A percentile compares a stretch with the other conserved stretches of the same genome.
phyloP scores from a whole-genome alignment of 208 protist species.

The Leishmania braziliensis region DNA sequence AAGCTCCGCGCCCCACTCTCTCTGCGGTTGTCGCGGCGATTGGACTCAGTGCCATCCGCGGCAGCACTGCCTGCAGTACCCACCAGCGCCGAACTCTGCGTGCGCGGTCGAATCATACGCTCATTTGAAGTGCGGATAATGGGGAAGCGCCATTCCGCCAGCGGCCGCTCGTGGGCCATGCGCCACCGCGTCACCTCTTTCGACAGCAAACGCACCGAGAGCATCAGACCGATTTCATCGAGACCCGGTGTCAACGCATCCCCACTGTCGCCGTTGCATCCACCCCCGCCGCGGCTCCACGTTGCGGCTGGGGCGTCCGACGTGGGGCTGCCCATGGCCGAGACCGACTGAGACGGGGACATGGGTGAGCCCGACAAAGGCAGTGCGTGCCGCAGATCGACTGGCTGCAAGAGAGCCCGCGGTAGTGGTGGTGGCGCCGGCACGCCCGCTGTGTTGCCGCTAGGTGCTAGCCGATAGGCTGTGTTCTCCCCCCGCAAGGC shows the following conservation, averaged over 20 bases:
- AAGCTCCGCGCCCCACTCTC: not conserved
- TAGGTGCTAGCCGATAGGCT: not conserved
- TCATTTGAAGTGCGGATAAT: slow-evolving; percentile 39
- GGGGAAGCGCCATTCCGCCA: slow-evolving; percentile 44
- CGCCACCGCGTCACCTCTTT: slow-evolving; percentile 35
- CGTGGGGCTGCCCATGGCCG: slow-evolving; percentile 20
- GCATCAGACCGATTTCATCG: slow-evolving; percentile 43
- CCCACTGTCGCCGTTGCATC: not conserved
- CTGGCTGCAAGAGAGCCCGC: not conserved
- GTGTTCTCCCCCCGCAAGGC: not conserved
- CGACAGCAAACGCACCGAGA: slow-evolving; percentile 35
- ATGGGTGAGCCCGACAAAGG: slow-evolving; percentile 11
- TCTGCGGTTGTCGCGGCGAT: not conserved
- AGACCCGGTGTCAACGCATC: slow-evolving; percentile 11
- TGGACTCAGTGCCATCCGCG: not conserved
- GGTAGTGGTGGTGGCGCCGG: not conserved
- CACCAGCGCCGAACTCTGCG: not conserved
- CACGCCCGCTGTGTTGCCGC: not conserved
- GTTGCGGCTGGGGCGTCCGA: slow-evolving; percentile 11
- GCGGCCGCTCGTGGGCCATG: slow-evolving; percentile 28
- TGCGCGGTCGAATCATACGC: slow-evolving; percentile 17
- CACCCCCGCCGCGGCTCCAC: slow-evolving; percentile 1
- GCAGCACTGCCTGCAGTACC: slow-evolving; percentile 6
- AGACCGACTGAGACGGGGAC: slow-evolving; percentile 13
- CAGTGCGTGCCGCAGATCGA: not conserved